Base-by-base conservation (phyloP, 345 rosid genomes). In the Citrus mangshanensis region DNA sequence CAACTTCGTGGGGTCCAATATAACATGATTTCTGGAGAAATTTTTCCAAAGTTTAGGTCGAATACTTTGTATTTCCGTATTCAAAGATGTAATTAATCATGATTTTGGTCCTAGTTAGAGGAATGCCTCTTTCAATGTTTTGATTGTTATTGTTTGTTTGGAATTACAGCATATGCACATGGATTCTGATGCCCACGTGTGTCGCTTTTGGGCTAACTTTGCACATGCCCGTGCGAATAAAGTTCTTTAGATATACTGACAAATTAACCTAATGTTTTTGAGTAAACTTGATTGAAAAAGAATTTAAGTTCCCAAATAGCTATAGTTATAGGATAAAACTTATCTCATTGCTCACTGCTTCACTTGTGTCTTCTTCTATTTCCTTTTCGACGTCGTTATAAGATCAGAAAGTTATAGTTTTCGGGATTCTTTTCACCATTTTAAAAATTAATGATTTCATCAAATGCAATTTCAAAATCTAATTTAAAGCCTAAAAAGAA, bases 31-130 rank as follows among this genome's bases (percentile, higher is more conserved):
- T 34, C 40, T 51, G 32, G 54, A 28, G 61, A 54, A 62, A 78
- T 1, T 32, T 40, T 60, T 38, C 46, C 7, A 46, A 74, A 76
- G 27, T 30, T 81, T 67, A 75, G 81, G 81, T 78, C 72, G 72
- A 80, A 32, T 65, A 4, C 28, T 70, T 73, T 60, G 59, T 77
- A 16, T 68, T 72, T 63, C 78, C 35, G 67, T 71, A 51, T 71
- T 49, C 38, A 58, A 77, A 56, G 37, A 60, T 25, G 79, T 25
- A 56, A 51, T 46, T 40, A 73, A 58, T 14, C 8, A 51, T 25
- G 86, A 63, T 38, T 79, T 83, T 46, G 79, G 69, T 72, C 46
- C 30, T 40, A 37, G 70, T 79, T 81, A 83, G 81, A 79, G 54
- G 76, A 49, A 74, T 70, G 84, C 37, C 30, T 62, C 80, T 83